Conservation (phyloP, 2,329 filamentous ascomycete genomes). For the Fusarium pseudograminearum region DNA sequence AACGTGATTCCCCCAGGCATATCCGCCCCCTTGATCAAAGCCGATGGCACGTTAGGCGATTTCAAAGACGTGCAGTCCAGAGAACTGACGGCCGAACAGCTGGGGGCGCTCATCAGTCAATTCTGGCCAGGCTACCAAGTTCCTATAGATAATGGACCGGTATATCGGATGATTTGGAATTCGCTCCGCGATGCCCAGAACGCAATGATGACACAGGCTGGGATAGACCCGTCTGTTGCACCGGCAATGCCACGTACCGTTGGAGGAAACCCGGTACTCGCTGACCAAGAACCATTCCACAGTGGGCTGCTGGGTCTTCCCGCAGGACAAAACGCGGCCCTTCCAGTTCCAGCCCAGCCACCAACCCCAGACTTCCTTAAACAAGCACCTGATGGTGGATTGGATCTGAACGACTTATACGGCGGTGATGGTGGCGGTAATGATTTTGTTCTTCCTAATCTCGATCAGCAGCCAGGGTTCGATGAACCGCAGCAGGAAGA, state of each 20-base stretch:
- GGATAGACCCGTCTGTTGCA: neutral
- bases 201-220: neutral
- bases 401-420: neutral
- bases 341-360: neutral
- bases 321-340: neutral
- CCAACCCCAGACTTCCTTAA: neutral
- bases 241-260: neutral
- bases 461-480: neutral
- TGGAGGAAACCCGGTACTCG: conserved; percentile 16
- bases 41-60: neutral
- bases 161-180: conserved; percentile 3
- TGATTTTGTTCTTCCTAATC: neutral
- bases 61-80: neutral
- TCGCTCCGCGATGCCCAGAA: neutral
- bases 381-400: neutral
- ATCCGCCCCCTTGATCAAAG: neutral
- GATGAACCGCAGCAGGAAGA: neutral
- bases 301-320: neutral
- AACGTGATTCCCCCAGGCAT: neutral
- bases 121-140: neutral
- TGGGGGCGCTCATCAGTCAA: conserved; percentile 5
- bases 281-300: neutral
- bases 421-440: neutral
- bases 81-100: neutral
- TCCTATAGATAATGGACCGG: neutral